These are phyloP conservation scores for Chaetothyriales sp. DNA, from an alignment of 2,329 filamentous ascomycete genomes.

Conservation along the genomic window DNA sequence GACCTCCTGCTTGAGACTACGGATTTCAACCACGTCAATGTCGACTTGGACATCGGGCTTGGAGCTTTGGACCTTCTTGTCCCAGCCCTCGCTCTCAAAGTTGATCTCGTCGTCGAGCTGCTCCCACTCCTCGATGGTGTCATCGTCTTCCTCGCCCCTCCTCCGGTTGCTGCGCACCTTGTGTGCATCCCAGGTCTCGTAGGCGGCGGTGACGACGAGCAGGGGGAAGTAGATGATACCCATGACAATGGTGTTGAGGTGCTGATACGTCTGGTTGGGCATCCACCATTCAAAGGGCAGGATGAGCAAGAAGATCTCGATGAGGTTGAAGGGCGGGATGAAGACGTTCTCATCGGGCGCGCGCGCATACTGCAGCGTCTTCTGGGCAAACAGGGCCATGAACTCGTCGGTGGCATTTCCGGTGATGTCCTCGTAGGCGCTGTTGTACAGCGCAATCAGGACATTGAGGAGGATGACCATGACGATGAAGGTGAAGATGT, in stretches of 20 bases:
- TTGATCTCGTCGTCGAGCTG: conserved; percentile 59
- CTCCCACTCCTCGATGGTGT: conserved; percentile 86
- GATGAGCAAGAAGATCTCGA: conserved; percentile 69
- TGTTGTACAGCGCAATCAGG: conserved; percentile 93
- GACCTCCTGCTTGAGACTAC: conserved; percentile 36
- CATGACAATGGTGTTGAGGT: conserved; percentile 83
- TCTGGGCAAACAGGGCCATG: conserved; percentile 80
- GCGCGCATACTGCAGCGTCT: conserved; percentile 92
- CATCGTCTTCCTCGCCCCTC: conserved; percentile 77
- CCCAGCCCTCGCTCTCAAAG: conserved; percentile 75
- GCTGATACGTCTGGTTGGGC: conserved; percentile 56
- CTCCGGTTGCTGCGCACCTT: conserved; percentile 60
- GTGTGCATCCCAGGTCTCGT: conserved; percentile 53
- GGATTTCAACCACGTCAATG: conserved; percentile 53
- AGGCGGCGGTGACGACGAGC: conserved; percentile 60
- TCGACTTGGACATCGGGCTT: conserved; percentile 75
- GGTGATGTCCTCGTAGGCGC: conserved; percentile 87
- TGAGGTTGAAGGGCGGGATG: conserved; percentile 86
- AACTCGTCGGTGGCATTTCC: conserved; percentile 90
- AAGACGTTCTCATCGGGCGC: conserved; percentile 97
- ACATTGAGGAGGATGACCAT: conserved; percentile 94
- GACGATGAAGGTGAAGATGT: conserved; percentile 92
- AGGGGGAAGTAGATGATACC: conserved; percentile 70
- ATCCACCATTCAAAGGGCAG: conserved; percentile 95
- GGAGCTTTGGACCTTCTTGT: conserved; percentile 47